These are phyloP conservation scores for Diaporthe caulivora DNA, from an alignment of 2,329 filamentous ascomycete species.

Conservation along the genomic window DNA sequence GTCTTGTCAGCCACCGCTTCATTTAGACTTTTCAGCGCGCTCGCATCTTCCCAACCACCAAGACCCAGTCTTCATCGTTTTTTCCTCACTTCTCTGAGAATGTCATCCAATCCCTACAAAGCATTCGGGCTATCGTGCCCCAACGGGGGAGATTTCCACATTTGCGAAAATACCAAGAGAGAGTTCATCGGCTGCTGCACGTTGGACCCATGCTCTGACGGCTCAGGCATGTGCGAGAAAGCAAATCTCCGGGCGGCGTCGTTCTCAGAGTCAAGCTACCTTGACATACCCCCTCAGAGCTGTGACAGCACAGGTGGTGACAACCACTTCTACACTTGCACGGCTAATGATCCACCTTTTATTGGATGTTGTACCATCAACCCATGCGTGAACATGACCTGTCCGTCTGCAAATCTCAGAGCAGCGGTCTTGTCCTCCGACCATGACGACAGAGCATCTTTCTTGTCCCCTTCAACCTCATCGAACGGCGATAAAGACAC, in stretches of 20 bases:
- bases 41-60: neutral
- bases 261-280: slow-evolving; percentile 46
- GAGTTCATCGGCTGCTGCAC: slow-evolving; percentile 56
- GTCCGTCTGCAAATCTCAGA: slow-evolving; percentile 43
- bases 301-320: slow-evolving; percentile 45
- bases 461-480: slow-evolving; percentile 37
- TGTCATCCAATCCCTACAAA: slow-evolving; percentile 24
- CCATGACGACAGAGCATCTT: slow-evolving; percentile 36
- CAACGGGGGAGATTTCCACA: slow-evolving; percentile 49
- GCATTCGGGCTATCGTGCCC: slow-evolving; percentile 45
- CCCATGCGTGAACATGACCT: slow-evolving; percentile 47
- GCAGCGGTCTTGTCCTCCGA: slow-evolving; percentile 45
- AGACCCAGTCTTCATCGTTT: neutral
- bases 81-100: neutral
- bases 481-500: neutral
- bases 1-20: neutral
- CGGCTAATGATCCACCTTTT: slow-evolving; percentile 48
- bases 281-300: slow-evolving; percentile 47
- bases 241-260: slow-evolving; percentile 45
- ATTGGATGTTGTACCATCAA: slow-evolving; percentile 54
- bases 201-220: slow-evolving; percentile 49
- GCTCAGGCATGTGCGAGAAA: slow-evolving; percentile 50
- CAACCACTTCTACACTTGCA: slow-evolving; percentile 52
- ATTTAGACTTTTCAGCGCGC: neutral
- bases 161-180: slow-evolving; percentile 47